Evolutionary conservation across 2,329 filamentous ascomycete genomes (phyloP), one percentile per base, ranked within the genome.

Genomic region (Cladophialophora carrionii): DNA sequence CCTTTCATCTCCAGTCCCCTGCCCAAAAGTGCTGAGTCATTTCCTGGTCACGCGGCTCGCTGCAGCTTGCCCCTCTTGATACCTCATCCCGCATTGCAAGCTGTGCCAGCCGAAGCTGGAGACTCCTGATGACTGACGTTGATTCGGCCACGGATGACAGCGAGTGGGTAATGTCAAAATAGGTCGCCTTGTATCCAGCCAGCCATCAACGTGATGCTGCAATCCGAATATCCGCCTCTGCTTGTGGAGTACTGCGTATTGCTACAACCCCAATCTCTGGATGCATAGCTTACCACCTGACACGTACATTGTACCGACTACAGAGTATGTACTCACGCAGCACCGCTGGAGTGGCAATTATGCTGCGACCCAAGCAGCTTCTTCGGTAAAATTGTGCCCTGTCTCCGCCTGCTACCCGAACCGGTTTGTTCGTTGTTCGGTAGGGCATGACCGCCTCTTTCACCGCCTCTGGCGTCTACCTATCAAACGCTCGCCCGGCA

Each of bases 391-490:
- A 14, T 29, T 58, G 8, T 43, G 2, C 37, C 14, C 26, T 46
- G 43, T 54, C 62, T 57, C 54, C 24, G 29, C 32, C 51, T 60
- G 37, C 31, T 56, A 37, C 64, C 61, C 57, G 32, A 22, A 26
- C 48, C 32, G 32, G 32, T 53, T 31, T 12, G 24, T 60, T 34
- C 48, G 31, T 43, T 32, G 29, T n/a, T 51, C 49, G 24, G 12
- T 66, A 58, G 53, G 62, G 65, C 66, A 69, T 66, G 66, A 70
- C 67, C 68, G 66, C 66, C 48, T 52, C 64, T 65, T 62, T 70
- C 66, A 68, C 66, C 68, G 65, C 60, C 64, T 65, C 46, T 17
- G 12, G 31, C 14, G n/a, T n/a, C 17, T 43, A 26, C 17, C 43
- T 34, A 17, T 49, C 29, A 64, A 14, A 53, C 5, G 9, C 29